Base-by-base conservation (phyloP, 2,329 filamentous ascomycete genomes). In the Aspergillus caelatus region DNA sequence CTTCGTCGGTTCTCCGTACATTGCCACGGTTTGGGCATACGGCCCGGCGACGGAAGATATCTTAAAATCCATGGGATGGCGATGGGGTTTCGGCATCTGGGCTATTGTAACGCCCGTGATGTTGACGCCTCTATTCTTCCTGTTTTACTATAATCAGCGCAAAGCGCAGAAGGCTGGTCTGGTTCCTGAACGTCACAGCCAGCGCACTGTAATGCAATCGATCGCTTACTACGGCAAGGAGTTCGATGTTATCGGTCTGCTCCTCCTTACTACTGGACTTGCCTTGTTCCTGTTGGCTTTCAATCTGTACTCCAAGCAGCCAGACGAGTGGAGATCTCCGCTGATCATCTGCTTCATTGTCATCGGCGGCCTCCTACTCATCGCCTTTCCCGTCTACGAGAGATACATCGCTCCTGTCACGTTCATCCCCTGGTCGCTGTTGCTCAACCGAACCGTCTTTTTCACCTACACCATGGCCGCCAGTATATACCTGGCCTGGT, bases 251-350 rank as follows among this genome's bases (percentile, higher is more conserved):
- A 62, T 87, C 34, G 88, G 89, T 19, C 78, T 88, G 26, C 65
- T 89, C 28, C 77, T 91, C 1, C 79, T 90, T 46, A 83, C 84
- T 48, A 80, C 78, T 1, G 34, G 34, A 36, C 34, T 36, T 36
- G 34, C 86, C 1, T 76, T 91, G 3, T 86, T 91, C 74, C 81
- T 91, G 3, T 81, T 92, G 16, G 86, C 89, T 0, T 89, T 91
- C 75, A 86, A 79, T 56, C 80, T 91, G 21, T 75, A 79, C 58
- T 62, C 71, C 77, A 66, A 73, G 4, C 59, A 61, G 32, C 53
- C 53, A 1, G 53, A 52, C 16, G 53, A 32, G 26, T 61, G 59
- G 53, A 43, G 45, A 14, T 57, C 59, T 28, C 59, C 59, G 23
- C 32, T 61, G 21, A 61, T 61, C 43, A 57, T 61, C 26, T 57